Percentiles rank a stretch among this genome's conserved stretches.
Conservation (phyloP, 129 eudicot species). For the sunflower (Helianthus annuus) region DNA sequence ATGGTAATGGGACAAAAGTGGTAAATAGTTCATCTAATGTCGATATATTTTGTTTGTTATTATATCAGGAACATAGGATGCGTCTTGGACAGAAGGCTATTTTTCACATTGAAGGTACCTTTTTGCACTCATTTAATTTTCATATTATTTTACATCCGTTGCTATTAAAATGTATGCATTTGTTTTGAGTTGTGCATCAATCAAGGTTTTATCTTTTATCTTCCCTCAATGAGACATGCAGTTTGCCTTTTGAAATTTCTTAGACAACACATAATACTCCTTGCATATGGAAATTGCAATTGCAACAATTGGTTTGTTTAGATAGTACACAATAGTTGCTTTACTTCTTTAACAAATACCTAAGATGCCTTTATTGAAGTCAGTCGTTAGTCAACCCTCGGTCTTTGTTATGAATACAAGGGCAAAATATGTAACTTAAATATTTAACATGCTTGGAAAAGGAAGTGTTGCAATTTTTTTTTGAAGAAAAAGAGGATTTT, state of each 20-base stretch:
- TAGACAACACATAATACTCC: neutral
- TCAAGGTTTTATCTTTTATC: slow-evolving; percentile 9
- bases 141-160: neutral
- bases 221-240: neutral
- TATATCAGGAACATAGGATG: slow-evolving; percentile 84
- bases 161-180: neutral
- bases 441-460: neutral
- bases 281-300: neutral
- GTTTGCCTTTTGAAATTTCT: neutral
- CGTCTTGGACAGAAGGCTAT: slow-evolving; percentile 98
- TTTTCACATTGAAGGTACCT: slow-evolving; percentile 94
- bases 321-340: neutral
- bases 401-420: neutral
- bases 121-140: neutral
- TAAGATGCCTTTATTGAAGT: neutral
- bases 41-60: slow-evolving; percentile 6
- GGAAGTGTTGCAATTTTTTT: neutral
- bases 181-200: neutral
- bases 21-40: slow-evolving; percentile 3
- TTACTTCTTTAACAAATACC: neutral
- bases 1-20: neutral
- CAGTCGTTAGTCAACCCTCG: neutral
- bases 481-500: neutral
- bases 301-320: neutral
- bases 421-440: slow-evolving; percentile 10